These are phyloP conservation scores for Talaromyces sp. DNA, from an alignment of 2,329 filamentous ascomycete species.

Conservation along the genomic window DNA sequence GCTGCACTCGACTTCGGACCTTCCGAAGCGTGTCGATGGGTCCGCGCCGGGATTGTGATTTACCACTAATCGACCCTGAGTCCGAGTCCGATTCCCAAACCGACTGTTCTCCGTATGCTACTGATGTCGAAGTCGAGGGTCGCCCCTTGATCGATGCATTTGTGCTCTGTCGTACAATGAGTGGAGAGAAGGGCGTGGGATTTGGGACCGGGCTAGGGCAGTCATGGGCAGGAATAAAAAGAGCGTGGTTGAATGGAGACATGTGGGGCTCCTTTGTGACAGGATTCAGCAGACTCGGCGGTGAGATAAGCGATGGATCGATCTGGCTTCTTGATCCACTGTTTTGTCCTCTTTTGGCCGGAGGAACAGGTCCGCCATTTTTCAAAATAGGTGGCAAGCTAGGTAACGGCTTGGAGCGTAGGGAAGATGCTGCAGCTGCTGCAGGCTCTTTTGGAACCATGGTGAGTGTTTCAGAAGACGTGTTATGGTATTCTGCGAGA, in stretches of 20 bases:
- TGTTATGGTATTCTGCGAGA: constrained; percentile 22
- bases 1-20: constrained; percentile 39
- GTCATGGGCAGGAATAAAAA: constrained; percentile 41
- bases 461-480: constrained; percentile 29
- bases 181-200: constrained; percentile 30
- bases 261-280: constrained; percentile 39
- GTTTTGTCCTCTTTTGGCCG: constrained; percentile 26
- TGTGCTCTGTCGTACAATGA: constrained; percentile 29
- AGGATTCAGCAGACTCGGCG: constrained; percentile 36
- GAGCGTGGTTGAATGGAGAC: constrained; percentile 38
- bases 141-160: constrained; percentile 28
- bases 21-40: constrained; percentile 41
- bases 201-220: constrained; percentile 36
- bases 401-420: constrained; percentile 32
- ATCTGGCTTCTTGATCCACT: constrained; percentile 29
- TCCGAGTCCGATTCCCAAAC: constrained; percentile 43
- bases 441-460: constrained; percentile 29
- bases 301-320: constrained; percentile 39
- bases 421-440: constrained; percentile 27
- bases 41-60: constrained; percentile 33
- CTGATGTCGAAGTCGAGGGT: constrained; percentile 34
- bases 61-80: constrained; percentile 32
- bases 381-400: constrained; percentile 30
- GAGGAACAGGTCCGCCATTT: constrained; percentile 19
- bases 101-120: constrained; percentile 35